Base-by-base conservation (phyloP, 306 rosid genomes). In the Prunus dulcis region DNA sequence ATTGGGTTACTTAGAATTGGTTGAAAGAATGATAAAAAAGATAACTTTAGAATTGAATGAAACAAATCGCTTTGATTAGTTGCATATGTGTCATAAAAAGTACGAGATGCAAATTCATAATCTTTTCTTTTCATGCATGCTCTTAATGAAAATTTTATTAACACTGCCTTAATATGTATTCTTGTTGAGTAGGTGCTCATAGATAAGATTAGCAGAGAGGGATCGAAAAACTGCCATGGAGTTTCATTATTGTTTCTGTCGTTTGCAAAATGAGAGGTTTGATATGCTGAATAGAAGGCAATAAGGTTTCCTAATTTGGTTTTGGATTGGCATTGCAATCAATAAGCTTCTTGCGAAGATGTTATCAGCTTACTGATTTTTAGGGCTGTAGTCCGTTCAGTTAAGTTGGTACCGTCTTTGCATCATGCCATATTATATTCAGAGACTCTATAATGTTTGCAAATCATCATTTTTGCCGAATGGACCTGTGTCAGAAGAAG, bases 401-500 rank as follows among this genome's bases (percentile, higher is more conserved):
- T 79, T 70, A 74, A 86, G 88, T 86, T 89, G 89, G 87, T 85
- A 77, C 77, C 84, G 85, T 85, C 89, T 82, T 78, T 87, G 83
- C 93, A 84, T 73, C 82, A 94, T 94, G 98, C 97, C 98, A 43
- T 90, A 86, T 80, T 94, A 85, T 81, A 86, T 94, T 79, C 98
- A 94, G 88, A 92, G 97, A 81, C 92, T 94, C 77, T 94, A 92
- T 78, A 90, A 87, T 80, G 74, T 87, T 80, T 92, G 98, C 85
- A 85, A 65, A 74, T 74, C 95, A 5, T 88, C 95, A n/a, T 87
- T 92, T 77, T 81, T 90, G 6, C 88, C 91, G 2, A 79, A 87
- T 85, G 98, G 97, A 70, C 98, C 98, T 2, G 85, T 89, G 52
- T 89, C 98, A 1, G 98, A 94, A 57, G 96, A 92, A 79, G 91